Base-by-base conservation (phyloP, 306 rosid species). In the Senna siamea region DNA sequence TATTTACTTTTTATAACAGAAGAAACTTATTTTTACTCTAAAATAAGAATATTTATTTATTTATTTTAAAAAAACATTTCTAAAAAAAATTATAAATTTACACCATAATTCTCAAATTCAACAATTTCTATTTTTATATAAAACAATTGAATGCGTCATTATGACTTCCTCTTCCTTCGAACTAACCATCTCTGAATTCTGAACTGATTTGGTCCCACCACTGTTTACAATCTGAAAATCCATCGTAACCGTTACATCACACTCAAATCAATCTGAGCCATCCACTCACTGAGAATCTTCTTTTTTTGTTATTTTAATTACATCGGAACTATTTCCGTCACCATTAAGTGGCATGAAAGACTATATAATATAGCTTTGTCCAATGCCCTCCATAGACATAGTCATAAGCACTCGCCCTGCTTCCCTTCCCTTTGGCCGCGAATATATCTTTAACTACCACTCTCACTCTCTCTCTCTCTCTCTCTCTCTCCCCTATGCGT, bases 401-500 rank as follows among this genome's bases (percentile, higher is more conserved):
- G 30, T 26, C 30, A 26, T 26, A 26, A 3, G 30, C 3, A 26
- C 30, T 26, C 3, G 30, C 30, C 30, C 30, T 26, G 30, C 30
- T 3, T 26, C 30, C 30, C n/a, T n/a, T n/a, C n/a, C 30, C 30
- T 26, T 26, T 26, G 3, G 30, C 30, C 30, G 60, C 60, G 60
- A 20, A 54, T 54, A 4, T 2, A 9, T 0, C 37, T 2, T 55
- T 4, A 26, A 26, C 59, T 1, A 28, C 62, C n/a, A 55, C 47
- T 4, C 50, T 61, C 22, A 13, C 46, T 55, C 66, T 72, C 40
- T 37, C 40, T 37, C 38, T 62, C 59, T 5, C 63, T 17, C 26
- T 76, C 69, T 74, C 83, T 81, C n/a, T n/a, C n/a, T n/a, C 58
- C 71, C 69, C 59, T 69, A 48, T 28, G 80, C 83, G 65, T 26